These are phyloP conservation scores for Symbiodinium natans DNA, from an alignment of 73 alveolate genomes.

Conservation along the genomic window DNA sequence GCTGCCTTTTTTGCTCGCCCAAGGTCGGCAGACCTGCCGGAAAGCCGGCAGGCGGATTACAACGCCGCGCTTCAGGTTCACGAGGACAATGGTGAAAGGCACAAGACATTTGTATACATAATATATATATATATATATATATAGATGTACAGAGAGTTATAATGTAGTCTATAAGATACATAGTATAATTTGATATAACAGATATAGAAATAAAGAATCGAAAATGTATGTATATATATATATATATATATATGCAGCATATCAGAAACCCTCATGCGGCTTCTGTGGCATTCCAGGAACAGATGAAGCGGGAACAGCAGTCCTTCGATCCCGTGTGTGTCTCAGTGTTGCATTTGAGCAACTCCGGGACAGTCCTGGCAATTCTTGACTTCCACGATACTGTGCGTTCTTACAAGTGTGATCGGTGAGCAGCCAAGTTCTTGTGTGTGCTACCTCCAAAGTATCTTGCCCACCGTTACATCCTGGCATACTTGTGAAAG, in stretches of 20 bases:
- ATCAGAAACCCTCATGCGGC: not conserved
- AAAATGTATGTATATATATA: not conserved
- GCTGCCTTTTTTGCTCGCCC: too few relatives aligned
- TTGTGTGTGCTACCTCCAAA: too few relatives aligned
- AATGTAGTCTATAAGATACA: not conserved
- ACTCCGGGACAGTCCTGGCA: too few relatives aligned
- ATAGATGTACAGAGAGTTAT: not conserved
- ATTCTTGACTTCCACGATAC: too few relatives aligned
- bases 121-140: too few relatives aligned
- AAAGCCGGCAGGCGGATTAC: constrained; percentile 70
- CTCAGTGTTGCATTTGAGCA: not conserved
- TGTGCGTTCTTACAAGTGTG: too few relatives aligned
- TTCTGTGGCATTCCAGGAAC: not conserved
- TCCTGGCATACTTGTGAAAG: too few relatives aligned
- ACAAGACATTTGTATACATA: not conserved
- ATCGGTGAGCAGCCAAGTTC: too few relatives aligned
- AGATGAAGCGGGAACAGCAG: not conserved
- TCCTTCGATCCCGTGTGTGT: not conserved
- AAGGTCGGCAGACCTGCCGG: constrained; percentile 22
- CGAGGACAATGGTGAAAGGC: not conserved
- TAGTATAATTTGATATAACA: not conserved
- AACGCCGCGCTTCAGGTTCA: constrained; percentile 46
- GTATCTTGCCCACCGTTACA: too few relatives aligned
- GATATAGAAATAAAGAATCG: not conserved
- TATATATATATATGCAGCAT: not conserved